Percentiles rank a stretch among this genome's conserved stretches.
Evolutionary conservation across 1,284 basidiomycete genomes (phyloP).

Genomic region (Tremellales sp.): DNA sequence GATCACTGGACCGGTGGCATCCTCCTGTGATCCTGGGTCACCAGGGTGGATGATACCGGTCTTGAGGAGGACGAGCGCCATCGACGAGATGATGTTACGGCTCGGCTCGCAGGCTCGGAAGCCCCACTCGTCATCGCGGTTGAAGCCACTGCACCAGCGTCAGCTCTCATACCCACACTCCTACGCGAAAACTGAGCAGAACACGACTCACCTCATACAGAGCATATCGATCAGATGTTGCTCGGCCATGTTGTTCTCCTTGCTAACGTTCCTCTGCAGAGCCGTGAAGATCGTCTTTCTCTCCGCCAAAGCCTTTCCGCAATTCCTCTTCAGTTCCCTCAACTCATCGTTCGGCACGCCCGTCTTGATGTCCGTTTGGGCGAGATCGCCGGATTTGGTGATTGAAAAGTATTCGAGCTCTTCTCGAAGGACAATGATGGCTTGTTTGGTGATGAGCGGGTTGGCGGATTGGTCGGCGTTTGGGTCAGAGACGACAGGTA

Average conservation of each 20-base stretch:
- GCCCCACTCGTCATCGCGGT: slow-evolving; percentile 94
- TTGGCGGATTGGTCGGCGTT: slow-evolving; percentile 59
- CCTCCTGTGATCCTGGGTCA: slow-evolving; percentile 23
- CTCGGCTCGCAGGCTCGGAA: slow-evolving; percentile 92
- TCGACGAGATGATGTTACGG: slow-evolving; percentile 95
- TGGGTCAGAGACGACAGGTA: slow-evolving; percentile 54
- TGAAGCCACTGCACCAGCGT: slow-evolving; percentile 74
- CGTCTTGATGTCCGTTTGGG: slow-evolving; percentile 60
- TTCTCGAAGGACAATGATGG: slow-evolving; percentile 95
- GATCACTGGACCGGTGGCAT: slow-evolving; percentile 47
- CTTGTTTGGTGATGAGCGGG: slow-evolving; percentile 90
- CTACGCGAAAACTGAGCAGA: not conserved
- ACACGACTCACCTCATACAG: slow-evolving; percentile 85
- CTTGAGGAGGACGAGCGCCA: slow-evolving; percentile 94
- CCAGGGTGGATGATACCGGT: slow-evolving; percentile 79
- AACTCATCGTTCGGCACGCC: slow-evolving; percentile 73
- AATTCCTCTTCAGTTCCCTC: slow-evolving; percentile 72
- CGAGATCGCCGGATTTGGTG: slow-evolving; percentile 46
- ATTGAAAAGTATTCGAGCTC: slow-evolving; percentile 99
- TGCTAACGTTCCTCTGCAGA: slow-evolving; percentile 95
- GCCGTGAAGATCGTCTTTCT: slow-evolving; percentile 95
- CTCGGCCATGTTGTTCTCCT: slow-evolving; percentile 98
- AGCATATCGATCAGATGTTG: slow-evolving; percentile 99
- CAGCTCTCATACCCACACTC: not conserved
- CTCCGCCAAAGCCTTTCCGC: slow-evolving; percentile 81